Percentiles rank a stretch among this genome's conserved stretches.
These are phyloP conservation scores for Fomitopsis pulvina DNA, from an alignment of 768 basidiomycete species.

Conservation along the genomic window DNA sequence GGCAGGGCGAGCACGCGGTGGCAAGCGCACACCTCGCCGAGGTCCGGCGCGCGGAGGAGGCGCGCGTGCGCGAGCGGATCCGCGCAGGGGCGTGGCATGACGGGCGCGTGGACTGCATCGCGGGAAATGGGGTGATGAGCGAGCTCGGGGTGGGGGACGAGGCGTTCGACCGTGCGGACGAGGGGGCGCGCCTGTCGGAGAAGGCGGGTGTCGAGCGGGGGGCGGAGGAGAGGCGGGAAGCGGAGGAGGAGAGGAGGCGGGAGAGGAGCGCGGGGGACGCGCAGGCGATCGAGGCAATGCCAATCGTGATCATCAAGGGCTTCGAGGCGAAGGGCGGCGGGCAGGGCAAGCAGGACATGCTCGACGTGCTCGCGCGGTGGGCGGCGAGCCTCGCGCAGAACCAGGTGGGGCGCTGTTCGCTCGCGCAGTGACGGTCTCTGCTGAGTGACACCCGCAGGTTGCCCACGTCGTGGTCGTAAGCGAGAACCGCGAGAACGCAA, in stretches of 20 bases:
- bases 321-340: slow-evolving; percentile 54
- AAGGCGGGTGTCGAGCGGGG: background rate
- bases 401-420: slow-evolving; percentile 38
- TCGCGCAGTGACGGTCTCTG: background rate
- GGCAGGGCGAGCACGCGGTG: slow-evolving; percentile 33
- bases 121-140: slow-evolving; percentile 81
- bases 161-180: slow-evolving; percentile 29
- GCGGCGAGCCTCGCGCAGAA: slow-evolving; percentile 76
- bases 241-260: slow-evolving; percentile 23
- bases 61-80: slow-evolving; percentile 40
- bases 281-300: slow-evolving; percentile 55
- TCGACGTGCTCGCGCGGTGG: slow-evolving; percentile 78
- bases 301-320: slow-evolving; percentile 83
- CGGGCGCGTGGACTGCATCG: slow-evolving; percentile 74
- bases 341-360: slow-evolving; percentile 58
- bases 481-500: slow-evolving; percentile 84
- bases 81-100: slow-evolving; percentile 76
- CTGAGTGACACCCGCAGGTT: slow-evolving; percentile 38
- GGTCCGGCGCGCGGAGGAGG: slow-evolving; percentile 31
- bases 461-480: slow-evolving; percentile 91
- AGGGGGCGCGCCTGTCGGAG: background rate
- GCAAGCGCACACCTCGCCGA: slow-evolving; percentile 29
- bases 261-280: slow-evolving; percentile 35
- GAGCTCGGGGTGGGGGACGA: slow-evolving; percentile 86
- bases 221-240: slow-evolving; percentile 12